These are phyloP conservation scores for Tuber aestivum DNA, from an alignment of 495 filamentous ascomycete species.

Conservation along the genomic window DNA sequence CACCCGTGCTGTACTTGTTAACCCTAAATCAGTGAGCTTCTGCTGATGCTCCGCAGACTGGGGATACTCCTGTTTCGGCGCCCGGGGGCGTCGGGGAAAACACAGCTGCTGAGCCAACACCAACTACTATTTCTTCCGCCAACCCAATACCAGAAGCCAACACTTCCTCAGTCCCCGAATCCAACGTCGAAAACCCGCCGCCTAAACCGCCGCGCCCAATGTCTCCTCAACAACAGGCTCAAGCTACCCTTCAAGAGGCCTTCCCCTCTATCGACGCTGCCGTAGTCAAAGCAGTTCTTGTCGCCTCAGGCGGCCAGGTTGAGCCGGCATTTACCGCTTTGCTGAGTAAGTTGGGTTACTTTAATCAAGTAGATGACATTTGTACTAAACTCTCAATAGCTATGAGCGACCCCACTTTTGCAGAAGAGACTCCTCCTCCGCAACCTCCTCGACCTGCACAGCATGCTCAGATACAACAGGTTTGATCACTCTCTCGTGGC, in stretches of 20 bases:
- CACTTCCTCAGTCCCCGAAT: constrained; percentile 40
- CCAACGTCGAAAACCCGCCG: constrained; percentile 56
- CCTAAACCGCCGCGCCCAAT: constrained; percentile 84
- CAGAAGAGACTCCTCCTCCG: constrained; percentile 51
- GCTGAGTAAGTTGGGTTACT: constrained; percentile 54
- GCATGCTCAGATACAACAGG: constrained; percentile 10
- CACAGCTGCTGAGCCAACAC: neutral
- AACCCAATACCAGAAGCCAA: neutral
- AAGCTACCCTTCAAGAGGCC: constrained; percentile 84
- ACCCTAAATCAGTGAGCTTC: neutral
- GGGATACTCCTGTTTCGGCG: neutral
- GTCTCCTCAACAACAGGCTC: constrained; percentile 72
- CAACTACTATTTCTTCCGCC: constrained; percentile 9
- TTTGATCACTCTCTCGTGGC: constrained; percentile 1
- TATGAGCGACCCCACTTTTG: constrained; percentile 88
- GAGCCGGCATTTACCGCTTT: constrained; percentile 96
- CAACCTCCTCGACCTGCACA: constrained; percentile 23
- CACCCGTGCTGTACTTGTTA: neutral
- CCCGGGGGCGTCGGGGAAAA: neutral
- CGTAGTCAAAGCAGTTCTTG: constrained; percentile 82
- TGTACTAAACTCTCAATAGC: constrained; percentile 47
- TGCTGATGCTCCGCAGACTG: neutral
- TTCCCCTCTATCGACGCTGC: constrained; percentile 76
- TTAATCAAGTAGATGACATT: constrained; percentile 10
- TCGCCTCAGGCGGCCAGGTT: constrained; percentile 76